Percentiles rank a stretch among this genome's conserved stretches.
phyloP scores from a whole-genome alignment of 257 asterid species.

The Solanum tarijense region DNA sequence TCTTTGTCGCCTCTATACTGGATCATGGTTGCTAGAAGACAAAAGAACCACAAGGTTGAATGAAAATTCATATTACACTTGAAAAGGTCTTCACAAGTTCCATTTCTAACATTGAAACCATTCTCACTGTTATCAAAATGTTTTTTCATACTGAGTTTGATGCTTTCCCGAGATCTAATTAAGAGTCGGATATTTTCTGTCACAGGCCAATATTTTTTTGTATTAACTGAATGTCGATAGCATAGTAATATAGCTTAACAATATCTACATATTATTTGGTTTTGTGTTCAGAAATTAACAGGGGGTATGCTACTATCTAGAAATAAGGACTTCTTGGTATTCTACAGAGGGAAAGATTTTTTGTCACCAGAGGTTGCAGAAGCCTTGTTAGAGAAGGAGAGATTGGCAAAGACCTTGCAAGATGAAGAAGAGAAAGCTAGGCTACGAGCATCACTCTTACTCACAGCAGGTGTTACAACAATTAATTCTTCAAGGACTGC shows the following conservation, averaged over 20 bases:
- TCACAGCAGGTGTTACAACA: conserved; percentile 19
- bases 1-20: not conserved
- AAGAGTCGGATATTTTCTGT: not conserved
- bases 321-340: conserved; percentile 93
- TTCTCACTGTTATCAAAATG: not conserved
- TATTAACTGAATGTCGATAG: not conserved
- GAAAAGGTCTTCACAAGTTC: not conserved
- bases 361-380: conserved; percentile 81
- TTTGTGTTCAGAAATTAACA: conserved; percentile 68
- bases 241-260: not conserved
- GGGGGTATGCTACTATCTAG: conserved; percentile 78
- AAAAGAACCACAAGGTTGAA: not conserved
- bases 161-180: not conserved
- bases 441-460: conserved; percentile 40
- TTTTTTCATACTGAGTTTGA: not conserved
- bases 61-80: not conserved
- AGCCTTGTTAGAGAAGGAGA: conserved; percentile 83
- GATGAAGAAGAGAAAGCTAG: conserved; percentile 95
- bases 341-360: conserved; percentile 83
- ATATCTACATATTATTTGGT: not conserved
- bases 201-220: not conserved
- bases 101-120: not conserved
- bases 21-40: not conserved
- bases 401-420: conserved; percentile 61
- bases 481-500: conserved; percentile 39